A percentile compares a stretch with the other conserved stretches of the same genome.
phyloP scores from a whole-genome alignment of 495 filamentous ascomycete species.

The Penicillium pulvis region DNA sequence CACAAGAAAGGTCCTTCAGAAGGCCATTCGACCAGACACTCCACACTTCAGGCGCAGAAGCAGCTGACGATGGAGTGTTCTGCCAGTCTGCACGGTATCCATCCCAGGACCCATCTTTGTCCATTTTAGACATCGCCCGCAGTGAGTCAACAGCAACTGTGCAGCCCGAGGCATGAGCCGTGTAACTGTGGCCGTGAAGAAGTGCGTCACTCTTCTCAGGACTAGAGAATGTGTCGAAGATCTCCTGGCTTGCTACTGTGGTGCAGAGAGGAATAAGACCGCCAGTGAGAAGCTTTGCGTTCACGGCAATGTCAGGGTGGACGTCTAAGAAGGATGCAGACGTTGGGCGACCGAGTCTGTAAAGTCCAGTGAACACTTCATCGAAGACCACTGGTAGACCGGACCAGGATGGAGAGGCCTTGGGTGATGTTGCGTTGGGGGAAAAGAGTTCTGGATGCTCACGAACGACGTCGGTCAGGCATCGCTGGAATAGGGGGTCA shows the following conservation, averaged over 20 bases:
- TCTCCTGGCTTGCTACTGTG: conserved; percentile 68
- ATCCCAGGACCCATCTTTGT: conserved; percentile 52
- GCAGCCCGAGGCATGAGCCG: conserved; percentile 75
- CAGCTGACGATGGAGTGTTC: conserved; percentile 4
- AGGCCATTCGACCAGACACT: conserved; percentile 66
- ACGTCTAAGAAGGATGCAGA: conserved; percentile 65
- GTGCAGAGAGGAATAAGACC: conserved; percentile 73
- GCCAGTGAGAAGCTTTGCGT: conserved; percentile 79
- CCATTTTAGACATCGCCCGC: conserved; percentile 55
- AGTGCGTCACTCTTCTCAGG: conserved; percentile 70
- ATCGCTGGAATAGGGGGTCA: conserved; percentile 76
- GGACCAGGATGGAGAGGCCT: conserved; percentile 51
- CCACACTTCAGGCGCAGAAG: conserved; percentile 50
- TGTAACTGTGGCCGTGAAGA: conserved; percentile 81
- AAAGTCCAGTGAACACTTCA: conserved; percentile 81
- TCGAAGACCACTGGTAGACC: conserved; percentile 77
- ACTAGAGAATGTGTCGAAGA: conserved; percentile 69
- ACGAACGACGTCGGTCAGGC: conserved; percentile 64
- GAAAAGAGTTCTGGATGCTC: conserved; percentile 52
- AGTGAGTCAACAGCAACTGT: conserved; percentile 66
- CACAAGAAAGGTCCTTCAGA: conserved; percentile 55
- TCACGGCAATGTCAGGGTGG: conserved; percentile 69
- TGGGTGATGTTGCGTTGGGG: conserved; percentile 7
- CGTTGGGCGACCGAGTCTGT: conserved; percentile 69
- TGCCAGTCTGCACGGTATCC: conserved; percentile 49